Conservation (phyloP, 2,329 filamentous ascomycete genomes). For the Sporothrix sp. region DNA sequence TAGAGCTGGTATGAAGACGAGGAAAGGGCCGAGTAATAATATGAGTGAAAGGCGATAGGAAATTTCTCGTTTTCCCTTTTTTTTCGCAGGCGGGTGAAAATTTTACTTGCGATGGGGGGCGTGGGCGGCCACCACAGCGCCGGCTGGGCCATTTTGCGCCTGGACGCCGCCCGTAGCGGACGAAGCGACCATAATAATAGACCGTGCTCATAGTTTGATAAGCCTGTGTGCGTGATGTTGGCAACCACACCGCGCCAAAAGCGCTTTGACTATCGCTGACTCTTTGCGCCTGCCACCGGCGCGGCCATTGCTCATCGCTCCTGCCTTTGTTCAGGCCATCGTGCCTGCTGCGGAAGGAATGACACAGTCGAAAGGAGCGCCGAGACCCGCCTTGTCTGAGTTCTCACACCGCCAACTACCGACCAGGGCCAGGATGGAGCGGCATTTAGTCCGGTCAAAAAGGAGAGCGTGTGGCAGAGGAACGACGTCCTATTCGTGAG, state of each 20-base stretch:
- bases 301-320: too few relatives aligned
- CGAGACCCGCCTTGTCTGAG: too few relatives aligned
- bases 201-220: too few relatives aligned
- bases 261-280: too few relatives aligned
- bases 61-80: conserved; percentile 2
- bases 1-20: not conserved
- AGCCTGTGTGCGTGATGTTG: too few relatives aligned
- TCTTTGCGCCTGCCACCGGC: too few relatives aligned
- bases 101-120: conserved; percentile 4
- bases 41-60: not conserved
- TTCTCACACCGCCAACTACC: conserved; percentile 7
- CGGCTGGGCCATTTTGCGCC: not conserved
- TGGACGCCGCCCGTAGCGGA: not conserved
- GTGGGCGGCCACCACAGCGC: conserved; percentile 4
- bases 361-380: too few relatives aligned
- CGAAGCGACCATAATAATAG: too few relatives aligned
- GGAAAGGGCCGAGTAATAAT: not conserved
- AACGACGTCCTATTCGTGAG: conserved; percentile 9
- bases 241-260: too few relatives aligned
- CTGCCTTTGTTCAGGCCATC: too few relatives aligned
- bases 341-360: too few relatives aligned
- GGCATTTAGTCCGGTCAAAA: conserved; percentile 6
- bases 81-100: conserved; percentile 1
- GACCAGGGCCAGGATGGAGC: not conserved
- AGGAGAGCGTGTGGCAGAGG: conserved; percentile 4